Evolutionary conservation across 192 early-diverging fungal species (phyloP).

Genomic region (Coemansia sp.): DNA sequence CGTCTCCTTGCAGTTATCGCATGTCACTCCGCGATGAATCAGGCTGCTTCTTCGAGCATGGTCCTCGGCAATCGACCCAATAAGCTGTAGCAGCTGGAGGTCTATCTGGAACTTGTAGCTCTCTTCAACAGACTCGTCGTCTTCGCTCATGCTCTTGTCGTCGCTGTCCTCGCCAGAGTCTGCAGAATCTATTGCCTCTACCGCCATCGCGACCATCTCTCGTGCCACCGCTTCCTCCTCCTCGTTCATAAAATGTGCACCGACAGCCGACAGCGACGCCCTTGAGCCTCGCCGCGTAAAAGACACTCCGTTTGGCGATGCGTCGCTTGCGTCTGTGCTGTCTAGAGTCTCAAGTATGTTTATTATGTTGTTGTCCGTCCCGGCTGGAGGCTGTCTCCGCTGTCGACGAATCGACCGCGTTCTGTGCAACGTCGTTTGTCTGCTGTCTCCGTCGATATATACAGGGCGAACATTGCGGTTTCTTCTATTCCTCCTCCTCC

Average conservation of each 20-base stretch:
- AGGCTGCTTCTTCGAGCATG: slow-evolving; percentile 65
- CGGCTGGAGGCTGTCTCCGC: slow-evolving; percentile 10
- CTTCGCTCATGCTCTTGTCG: slow-evolving; percentile 15
- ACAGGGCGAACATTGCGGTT: neutral
- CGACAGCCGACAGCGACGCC: slow-evolving; percentile 5
- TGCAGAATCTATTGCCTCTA: neutral
- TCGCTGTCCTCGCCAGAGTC: slow-evolving; percentile 16
- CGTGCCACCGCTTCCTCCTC: neutral
- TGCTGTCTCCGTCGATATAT: slow-evolving; percentile 3
- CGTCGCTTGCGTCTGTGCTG: neutral
- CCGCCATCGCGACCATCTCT: neutral
- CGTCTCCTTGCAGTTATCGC: slow-evolving; percentile 82
- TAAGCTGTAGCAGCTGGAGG: slow-evolving; percentile 62
- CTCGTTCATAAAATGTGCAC: neutral
- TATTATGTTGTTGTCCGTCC: neutral
- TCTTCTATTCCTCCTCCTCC: slow-evolving; percentile 20
- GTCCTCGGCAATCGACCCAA: slow-evolving; percentile 85
- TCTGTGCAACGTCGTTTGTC: slow-evolving; percentile 16
- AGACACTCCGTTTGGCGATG: neutral
- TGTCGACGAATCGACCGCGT: slow-evolving; percentile 46
- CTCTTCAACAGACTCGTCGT: slow-evolving; percentile 5
- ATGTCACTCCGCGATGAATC: slow-evolving; percentile 83
- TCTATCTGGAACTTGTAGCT: slow-evolving; percentile 23
- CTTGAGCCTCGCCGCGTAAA: slow-evolving; percentile 1
- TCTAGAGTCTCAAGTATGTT: neutral